These are phyloP conservation scores for Tricholoma matsutake DNA, from an alignment of 768 basidiomycete genomes.

Conservation along the genomic window DNA sequence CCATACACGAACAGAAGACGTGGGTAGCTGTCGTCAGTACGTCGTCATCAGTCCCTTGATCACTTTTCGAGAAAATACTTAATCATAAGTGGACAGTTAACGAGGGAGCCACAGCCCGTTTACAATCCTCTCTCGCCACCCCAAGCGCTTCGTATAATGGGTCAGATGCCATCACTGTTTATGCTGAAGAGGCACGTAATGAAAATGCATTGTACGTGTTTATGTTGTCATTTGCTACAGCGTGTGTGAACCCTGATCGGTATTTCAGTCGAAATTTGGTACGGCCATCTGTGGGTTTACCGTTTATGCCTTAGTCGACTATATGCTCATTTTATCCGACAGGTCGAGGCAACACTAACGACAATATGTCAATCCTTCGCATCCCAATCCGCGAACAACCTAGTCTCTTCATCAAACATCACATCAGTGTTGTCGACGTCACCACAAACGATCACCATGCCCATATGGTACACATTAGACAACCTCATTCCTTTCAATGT, in stretches of 20 bases:
- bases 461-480: conserved; percentile 43
- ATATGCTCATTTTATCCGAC: not conserved
- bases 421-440: conserved; percentile 40
- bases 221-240: not conserved
- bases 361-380: conserved; percentile 29
- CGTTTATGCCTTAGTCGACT: not conserved
- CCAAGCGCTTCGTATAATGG: conserved; percentile 47
- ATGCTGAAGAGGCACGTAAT: conserved; percentile 42
- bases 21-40: conserved; percentile 57
- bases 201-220: not conserved
- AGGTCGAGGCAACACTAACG: conserved; percentile 35
- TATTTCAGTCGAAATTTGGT: conserved; percentile 27
- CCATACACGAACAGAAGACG: conserved; percentile 45
- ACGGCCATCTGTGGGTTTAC: conserved; percentile 26
- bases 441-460: conserved; percentile 47
- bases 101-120: conserved; percentile 35
- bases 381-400: conserved; percentile 16
- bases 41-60: not conserved
- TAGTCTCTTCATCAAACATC: conserved; percentile 17
- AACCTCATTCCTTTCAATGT: conserved; percentile 61
- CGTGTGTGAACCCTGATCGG: not conserved
- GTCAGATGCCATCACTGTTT: conserved; percentile 46
- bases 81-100: conserved; percentile 28
- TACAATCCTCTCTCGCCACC: conserved; percentile 33
- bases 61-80: not conserved